Conservation (phyloP, 768 basidiomycete species). For the Boletus coccyginus region DNA sequence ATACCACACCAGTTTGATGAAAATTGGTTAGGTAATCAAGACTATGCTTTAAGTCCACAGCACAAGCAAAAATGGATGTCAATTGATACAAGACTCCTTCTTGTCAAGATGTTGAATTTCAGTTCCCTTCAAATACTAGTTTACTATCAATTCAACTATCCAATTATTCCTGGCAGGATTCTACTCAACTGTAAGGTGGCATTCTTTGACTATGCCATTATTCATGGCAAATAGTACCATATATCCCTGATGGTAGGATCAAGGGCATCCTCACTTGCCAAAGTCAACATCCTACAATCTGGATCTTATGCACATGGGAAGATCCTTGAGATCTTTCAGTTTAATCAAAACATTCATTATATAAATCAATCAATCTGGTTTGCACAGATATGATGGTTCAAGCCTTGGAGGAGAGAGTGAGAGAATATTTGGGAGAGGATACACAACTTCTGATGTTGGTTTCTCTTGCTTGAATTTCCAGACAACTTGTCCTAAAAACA, state of each 20-base stretch:
- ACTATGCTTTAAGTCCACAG: neutral
- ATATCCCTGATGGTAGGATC: neutral
- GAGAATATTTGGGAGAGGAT: neutral
- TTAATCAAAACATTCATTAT: neutral
- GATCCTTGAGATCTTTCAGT: neutral
- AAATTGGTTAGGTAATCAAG: neutral
- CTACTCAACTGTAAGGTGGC: neutral
- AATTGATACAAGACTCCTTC: neutral
- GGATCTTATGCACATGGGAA: too few relatives aligned
- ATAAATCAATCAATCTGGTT: neutral
- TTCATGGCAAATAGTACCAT: neutral
- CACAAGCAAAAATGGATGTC: neutral
- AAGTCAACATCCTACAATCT: too few relatives aligned
- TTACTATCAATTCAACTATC: neutral
- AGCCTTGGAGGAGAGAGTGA: neutral
- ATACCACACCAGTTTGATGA: too few relatives aligned
- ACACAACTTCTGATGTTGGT: neutral
- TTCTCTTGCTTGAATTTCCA: neutral
- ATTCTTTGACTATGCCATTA: neutral
- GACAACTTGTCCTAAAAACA: neutral
- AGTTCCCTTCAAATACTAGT: neutral
- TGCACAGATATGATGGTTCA: neutral
- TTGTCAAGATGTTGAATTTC: neutral
- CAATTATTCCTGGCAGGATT: neutral
- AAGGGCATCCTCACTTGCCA: neutral